A percentile compares a stretch with the other conserved stretches of the same genome.
These are phyloP conservation scores for Zymoseptoria passerinii DNA, from an alignment of 2,329 filamentous ascomycete genomes.

Conservation along the genomic window DNA sequence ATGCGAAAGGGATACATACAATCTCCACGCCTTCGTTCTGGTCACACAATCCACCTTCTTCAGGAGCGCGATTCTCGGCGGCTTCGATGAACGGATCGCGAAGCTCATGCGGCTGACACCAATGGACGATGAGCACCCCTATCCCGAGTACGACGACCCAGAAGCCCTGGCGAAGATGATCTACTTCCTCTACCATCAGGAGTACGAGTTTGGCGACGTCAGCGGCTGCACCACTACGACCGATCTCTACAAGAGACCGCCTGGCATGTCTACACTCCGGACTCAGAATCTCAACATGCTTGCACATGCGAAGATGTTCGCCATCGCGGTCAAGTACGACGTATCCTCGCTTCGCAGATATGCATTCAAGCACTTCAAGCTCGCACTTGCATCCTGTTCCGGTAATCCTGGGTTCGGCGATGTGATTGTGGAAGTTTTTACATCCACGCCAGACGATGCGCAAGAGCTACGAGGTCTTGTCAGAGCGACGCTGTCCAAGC, in stretches of 20 bases:
- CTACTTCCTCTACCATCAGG: constrained; percentile 24
- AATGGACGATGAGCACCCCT: constrained; percentile 1
- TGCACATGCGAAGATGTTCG: constrained; percentile 18
- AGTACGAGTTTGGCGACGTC: constrained; percentile 9
- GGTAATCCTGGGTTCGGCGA: constrained; percentile 31
- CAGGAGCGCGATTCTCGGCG: neutral
- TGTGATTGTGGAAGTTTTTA: constrained; percentile 35
- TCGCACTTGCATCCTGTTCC: constrained; percentile 27
- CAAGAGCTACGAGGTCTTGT: constrained; percentile 28
- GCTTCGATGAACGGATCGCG: constrained; percentile 9
- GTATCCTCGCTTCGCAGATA: constrained; percentile 11
- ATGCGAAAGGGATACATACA: constrained; percentile 12
- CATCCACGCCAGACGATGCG: constrained; percentile 34
- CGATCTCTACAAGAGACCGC: neutral
- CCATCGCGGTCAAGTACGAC: constrained; percentile 15
- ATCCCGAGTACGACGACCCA: constrained; percentile 17
- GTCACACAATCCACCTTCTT: constrained; percentile 20
- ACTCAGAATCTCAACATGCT: constrained; percentile 2
- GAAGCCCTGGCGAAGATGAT: constrained; percentile 22
- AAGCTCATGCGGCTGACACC: constrained; percentile 15
- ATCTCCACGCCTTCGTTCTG: constrained; percentile 17
- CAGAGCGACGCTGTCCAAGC: neutral
- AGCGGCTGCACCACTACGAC: neutral
- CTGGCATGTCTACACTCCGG: neutral
- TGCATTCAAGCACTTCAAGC: constrained; percentile 11